Evolutionary conservation across 805 yeast genomes (phyloP), one percentile per base, ranked within the genome.

Genomic region (Clavispora asparagi): DNA sequence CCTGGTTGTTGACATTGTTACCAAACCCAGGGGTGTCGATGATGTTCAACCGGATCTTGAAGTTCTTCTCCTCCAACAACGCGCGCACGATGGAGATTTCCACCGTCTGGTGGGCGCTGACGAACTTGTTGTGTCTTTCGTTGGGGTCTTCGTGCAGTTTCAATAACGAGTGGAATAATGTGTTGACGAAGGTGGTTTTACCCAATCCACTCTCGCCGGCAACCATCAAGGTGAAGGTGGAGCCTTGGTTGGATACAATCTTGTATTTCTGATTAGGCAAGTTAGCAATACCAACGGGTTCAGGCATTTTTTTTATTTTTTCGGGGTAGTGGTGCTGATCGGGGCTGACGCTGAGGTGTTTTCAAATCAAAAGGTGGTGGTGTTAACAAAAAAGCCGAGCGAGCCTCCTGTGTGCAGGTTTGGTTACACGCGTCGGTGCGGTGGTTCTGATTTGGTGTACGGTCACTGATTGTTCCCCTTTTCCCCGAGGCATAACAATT

Each of bases 21-120:
- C 97, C 97, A 63, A 89, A 88, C 1, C 97, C 97, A 8, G 96
- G 96, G 1, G 97, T 88, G 66, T 90, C 97, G 57, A 91, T 82
- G 47, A 91, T 76, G 55, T 89, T 89, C 53, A 91, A 78, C 51
- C 85, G 77, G 55, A 87, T 77, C 54, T 75, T 77, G 67, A 91
- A 87, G 62, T 85, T 87, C 65, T 87, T 83, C 62, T 91, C 97
- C 62, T 84, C 94, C 54, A 87, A 75, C 47, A 79, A 77, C n/a
- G 94, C 92, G 57, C 92, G 78, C 41, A 79, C 78, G 45, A 89
- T 80, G 53, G 85, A 91, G 52, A 88, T 82, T 54, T 83, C 91
- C 26, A 86, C 87, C 2, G 95, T 87, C 57, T 82, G 77, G 57
- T 76, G 82, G 12, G 74, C 62, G 28, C 59, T 59, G 49, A 79